Evolutionary conservation across 129 eudicot species (phyloP), one percentile per base, ranked within the genome.

Genomic region (Ambrosia artemisiifolia): DNA sequence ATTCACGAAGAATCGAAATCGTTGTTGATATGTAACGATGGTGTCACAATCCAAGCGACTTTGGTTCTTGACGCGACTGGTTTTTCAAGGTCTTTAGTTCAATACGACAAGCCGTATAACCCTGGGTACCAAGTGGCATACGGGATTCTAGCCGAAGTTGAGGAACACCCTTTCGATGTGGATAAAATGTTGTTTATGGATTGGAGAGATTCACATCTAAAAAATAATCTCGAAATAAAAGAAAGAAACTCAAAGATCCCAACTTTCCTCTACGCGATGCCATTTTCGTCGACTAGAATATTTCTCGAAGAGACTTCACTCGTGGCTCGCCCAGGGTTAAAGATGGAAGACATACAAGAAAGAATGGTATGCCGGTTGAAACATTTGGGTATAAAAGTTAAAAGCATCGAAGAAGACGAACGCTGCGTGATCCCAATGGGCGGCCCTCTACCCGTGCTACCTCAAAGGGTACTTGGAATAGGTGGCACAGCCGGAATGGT

Each of bases 401-500:
- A 77, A 77, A 83, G 94, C 87, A 95, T 95, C 6, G 99, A 95
- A 79, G 97, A 95, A 74, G 97, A 95, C 50, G 99, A 95, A 63
- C 86, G 81, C 19, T 95, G 99, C 73, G 88, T 90, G 36, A 95
- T 95, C 56, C 97, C 99, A 6, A 95, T 90, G 99, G 99, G 99
- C 2, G 99, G 97, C 44, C 99, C 99, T 2, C 91, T 95, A 18
- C 99, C 99, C 0, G 91, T 95, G 6, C 63, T 95, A 19, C 99
- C 99, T 55, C 99, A 95, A 66, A 63, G 99, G 36, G 99, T 95
- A n/a, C 89, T 95, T 30, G 97, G 99, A 67, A 95, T 95, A 44
- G 99, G 99, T 1, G 99, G 99, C 53, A 95, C 99, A 5, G 99
- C 99, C 5, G 99, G 97, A 0, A 90, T 95, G 99, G 99, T 95